Conservation (phyloP, 1,284 basidiomycete species). For the Cryptococcus maquisensis region DNA sequence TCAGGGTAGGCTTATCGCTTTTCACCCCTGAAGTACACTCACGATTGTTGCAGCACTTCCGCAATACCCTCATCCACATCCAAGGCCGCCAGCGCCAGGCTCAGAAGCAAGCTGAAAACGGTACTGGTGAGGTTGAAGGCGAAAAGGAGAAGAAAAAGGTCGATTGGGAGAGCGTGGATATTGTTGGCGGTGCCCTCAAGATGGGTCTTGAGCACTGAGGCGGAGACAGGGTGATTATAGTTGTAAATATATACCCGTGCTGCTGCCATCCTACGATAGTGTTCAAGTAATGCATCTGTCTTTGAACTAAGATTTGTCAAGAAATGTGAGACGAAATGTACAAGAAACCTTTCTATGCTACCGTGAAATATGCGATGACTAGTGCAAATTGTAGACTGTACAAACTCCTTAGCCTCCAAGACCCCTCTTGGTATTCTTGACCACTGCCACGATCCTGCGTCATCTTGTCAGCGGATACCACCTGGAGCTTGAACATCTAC, state of each 20-base stretch:
- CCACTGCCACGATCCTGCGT: slow-evolving; percentile 47
- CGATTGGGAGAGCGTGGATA: slow-evolving; percentile 77
- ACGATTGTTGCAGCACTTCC: slow-evolving; percentile 64
- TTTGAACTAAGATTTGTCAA: too few species aligned
- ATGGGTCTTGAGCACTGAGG: slow-evolving; percentile 58
- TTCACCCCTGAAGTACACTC: background rate
- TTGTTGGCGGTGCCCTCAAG: slow-evolving; percentile 78
- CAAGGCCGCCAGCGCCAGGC: slow-evolving; percentile 43
- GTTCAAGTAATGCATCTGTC: too few species aligned
- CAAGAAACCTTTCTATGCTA: too few species aligned
- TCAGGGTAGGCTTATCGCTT: slow-evolving; percentile 30
- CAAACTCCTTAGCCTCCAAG: slow-evolving; percentile 25
- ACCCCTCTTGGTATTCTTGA: slow-evolving; percentile 50
- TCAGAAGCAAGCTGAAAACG: slow-evolving; percentile 2
- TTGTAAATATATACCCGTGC: too few species aligned
- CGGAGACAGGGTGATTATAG: background rate
- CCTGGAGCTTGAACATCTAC: slow-evolving; percentile 14
- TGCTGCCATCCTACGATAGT: too few species aligned
- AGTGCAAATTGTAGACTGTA: too few species aligned
- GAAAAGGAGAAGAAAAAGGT: slow-evolving; percentile 50
- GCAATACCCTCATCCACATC: slow-evolving; percentile 81
- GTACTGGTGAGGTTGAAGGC: slow-evolving; percentile 43
- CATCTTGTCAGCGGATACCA: slow-evolving; percentile 8
- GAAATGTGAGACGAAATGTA: too few species aligned
- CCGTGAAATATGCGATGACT: too few species aligned